These are phyloP conservation scores for Cercospora sojina DNA, from an alignment of 2,329 filamentous ascomycete species.

Conservation along the genomic window DNA sequence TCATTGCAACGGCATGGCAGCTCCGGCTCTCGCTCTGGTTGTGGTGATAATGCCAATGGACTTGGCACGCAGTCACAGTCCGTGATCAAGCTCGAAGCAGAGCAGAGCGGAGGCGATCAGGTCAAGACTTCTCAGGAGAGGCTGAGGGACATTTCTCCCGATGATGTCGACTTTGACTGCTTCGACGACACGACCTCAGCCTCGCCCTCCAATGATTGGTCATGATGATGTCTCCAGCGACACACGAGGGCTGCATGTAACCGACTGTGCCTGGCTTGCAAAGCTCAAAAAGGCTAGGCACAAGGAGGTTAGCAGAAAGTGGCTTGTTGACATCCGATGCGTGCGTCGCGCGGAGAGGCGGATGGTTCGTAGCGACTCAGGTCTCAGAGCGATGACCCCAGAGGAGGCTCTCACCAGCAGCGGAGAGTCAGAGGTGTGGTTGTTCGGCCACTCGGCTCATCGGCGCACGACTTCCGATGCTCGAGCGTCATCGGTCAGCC, in stretches of 20 bases:
- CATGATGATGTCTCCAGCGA: not conserved
- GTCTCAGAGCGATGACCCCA: conserved; percentile 4
- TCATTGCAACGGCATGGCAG: not conserved
- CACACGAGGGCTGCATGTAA: not conserved
- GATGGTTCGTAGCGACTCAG: conserved; percentile 7
- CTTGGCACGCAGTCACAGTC: not conserved
- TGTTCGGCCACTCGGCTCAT: conserved; percentile 1
- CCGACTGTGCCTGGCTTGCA: not conserved
- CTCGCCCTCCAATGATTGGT: not conserved
- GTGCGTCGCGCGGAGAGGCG: conserved; percentile 1
- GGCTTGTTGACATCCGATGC: not conserved
- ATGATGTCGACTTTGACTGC: not conserved
- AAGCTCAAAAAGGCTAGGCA: not conserved
- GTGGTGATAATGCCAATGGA: not conserved
- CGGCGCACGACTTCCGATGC: not conserved
- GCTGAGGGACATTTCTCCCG: not conserved
- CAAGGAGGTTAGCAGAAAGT: not conserved
- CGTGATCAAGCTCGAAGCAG: not conserved
- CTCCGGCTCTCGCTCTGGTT: not conserved
- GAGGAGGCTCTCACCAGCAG: not conserved
- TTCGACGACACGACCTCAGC: not conserved
- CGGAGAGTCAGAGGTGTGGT: conserved; percentile 6
- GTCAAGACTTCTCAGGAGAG: not conserved
- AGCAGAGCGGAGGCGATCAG: not conserved
- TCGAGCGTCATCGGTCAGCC: conserved; percentile 2